These are phyloP conservation scores for Hippophae gyantsensis DNA, from an alignment of 306 rosid genomes.

Conservation along the genomic window DNA sequence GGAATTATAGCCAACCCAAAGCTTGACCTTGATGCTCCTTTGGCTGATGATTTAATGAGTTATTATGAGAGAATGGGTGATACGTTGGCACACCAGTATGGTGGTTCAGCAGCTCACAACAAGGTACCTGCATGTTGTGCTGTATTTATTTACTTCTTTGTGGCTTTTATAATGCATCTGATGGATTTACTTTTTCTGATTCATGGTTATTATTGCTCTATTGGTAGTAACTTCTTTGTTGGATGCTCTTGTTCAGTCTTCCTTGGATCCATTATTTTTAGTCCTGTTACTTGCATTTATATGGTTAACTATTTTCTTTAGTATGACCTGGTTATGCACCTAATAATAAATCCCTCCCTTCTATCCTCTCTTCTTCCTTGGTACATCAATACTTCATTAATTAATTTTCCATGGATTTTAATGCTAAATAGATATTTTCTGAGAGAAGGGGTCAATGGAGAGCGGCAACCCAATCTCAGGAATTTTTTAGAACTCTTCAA, in stretches of 20 bases:
- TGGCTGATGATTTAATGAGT: slow-evolving; percentile 72
- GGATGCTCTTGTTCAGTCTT: too few species aligned
- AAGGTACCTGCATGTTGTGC: slow-evolving; percentile 39
- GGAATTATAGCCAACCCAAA: slow-evolving; percentile 42
- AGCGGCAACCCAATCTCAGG: slow-evolving; percentile 95
- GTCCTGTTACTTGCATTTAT: too few species aligned
- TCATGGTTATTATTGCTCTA: too few species aligned
- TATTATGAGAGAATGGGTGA: slow-evolving; percentile 95
- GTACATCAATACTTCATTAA: neutral
- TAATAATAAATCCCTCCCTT: too few species aligned
- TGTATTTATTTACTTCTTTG: neutral
- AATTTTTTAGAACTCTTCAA: slow-evolving; percentile 78
- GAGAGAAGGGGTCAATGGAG: slow-evolving; percentile 95
- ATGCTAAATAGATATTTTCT: slow-evolving; percentile 68
- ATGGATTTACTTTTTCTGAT: neutral
- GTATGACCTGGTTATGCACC: too few species aligned
- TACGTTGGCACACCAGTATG: slow-evolving; percentile 85
- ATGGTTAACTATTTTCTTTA: too few species aligned
- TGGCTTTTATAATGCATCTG: neutral
- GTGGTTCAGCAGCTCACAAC: slow-evolving; percentile 98
- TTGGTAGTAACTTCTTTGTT: too few species aligned
- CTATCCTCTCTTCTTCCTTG: too few species aligned
- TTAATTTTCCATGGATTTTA: slow-evolving; percentile 14
- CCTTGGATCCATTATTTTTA: too few species aligned
- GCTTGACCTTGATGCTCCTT: slow-evolving; percentile 60